Base-by-base conservation (phyloP, 225 moss, liverwort and hornwort species). In the Physcomitrium patens region DNA sequence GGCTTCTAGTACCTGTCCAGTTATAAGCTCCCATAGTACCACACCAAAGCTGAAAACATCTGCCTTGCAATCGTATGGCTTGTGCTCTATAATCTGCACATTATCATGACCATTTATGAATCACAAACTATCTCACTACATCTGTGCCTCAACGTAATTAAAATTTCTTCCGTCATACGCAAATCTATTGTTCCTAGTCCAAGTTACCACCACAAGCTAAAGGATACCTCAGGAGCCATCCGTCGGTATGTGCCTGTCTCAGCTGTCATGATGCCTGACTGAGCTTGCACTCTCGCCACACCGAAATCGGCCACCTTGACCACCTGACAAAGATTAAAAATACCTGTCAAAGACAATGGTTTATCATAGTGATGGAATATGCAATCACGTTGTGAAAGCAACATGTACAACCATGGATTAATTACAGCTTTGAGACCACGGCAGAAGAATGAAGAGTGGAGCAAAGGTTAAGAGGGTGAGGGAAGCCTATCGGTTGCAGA, bases 261-360 rank as follows among this genome's bases (percentile, higher is more conserved):
- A 58, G 94, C 93, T 49, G 97, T 99, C 97, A 94, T 94, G n/a
- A 99, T 88, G 26, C 97, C 97, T 66, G 94, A 88, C 78, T 94
- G 91, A 23, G 91, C 91, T 90, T 95, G 91, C 58, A 94, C 94
- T 87, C 97, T 85, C 2, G 97, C 94, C 67, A 99, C 94, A 66
- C 97, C 97, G 81, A 99, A 99, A 83, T 99, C 97, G 47, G 97
- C 93, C 49, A 99, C 97, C 87, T 99, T 99, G 27, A 99, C 97
- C 69, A 99, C 93, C 96, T 97, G 65, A 37, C 31, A 37, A 37
- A 37, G 31, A 37, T 37, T 37, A 37, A 14, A 52, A 56, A 22
- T 26, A 37, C 51, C 64, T 48, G 59, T 8, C n/a, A 37, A 37
- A 4, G 31, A 37, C 31, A 37, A 37, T 31, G 31, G 31, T 37